Evolutionary conservation across 176 grass and related monocot species (phyloP).

Genomic region (Panicum miliaceum): DNA sequence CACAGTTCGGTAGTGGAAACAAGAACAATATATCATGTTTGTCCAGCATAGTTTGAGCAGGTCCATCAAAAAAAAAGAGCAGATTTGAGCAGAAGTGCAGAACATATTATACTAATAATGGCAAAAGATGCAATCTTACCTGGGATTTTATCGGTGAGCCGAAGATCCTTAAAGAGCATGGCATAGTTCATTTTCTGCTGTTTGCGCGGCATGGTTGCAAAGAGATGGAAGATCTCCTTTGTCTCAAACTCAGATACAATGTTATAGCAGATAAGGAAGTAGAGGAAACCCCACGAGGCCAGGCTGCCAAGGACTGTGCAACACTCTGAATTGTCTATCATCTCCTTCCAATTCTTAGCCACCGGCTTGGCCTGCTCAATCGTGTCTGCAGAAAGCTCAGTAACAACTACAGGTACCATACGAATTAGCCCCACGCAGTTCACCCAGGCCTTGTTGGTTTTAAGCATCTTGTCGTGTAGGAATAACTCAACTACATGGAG

Average conservation of each 20-base stretch:
- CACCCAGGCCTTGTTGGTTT: slow-evolving; percentile 18
- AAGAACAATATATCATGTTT: neutral
- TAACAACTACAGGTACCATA: neutral
- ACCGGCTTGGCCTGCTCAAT: slow-evolving; percentile 41
- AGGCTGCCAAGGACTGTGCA: slow-evolving; percentile 4
- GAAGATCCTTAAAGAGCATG: slow-evolving; percentile 37
- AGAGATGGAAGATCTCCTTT: slow-evolving; percentile 36
- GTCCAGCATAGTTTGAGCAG: slow-evolving; percentile 15
- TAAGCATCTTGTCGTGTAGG: slow-evolving; percentile 17
- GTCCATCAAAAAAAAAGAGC: neutral
- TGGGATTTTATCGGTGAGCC: slow-evolving; percentile 33
- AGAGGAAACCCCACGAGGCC: slow-evolving; percentile 45
- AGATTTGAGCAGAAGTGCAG: neutral
- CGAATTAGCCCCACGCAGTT: slow-evolving; percentile 43
- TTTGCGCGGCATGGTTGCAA: slow-evolving; percentile 29
- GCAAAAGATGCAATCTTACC: slow-evolving; percentile 30
- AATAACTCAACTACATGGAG: slow-evolving; percentile 42
- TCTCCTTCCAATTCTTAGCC: slow-evolving; percentile 52
- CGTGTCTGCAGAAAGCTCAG: neutral
- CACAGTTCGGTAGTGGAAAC: slow-evolving; percentile 3
- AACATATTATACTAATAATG: slow-evolving; percentile 7
- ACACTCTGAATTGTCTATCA: neutral
- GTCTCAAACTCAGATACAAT: slow-evolving; percentile 43
- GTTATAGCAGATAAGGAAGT: slow-evolving; percentile 55
- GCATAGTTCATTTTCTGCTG: slow-evolving; percentile 16